Evolutionary conservation across 2,329 filamentous ascomycete species (phyloP), one percentile per base, ranked within the genome.

Genomic region (Talaromyces sp.): DNA sequence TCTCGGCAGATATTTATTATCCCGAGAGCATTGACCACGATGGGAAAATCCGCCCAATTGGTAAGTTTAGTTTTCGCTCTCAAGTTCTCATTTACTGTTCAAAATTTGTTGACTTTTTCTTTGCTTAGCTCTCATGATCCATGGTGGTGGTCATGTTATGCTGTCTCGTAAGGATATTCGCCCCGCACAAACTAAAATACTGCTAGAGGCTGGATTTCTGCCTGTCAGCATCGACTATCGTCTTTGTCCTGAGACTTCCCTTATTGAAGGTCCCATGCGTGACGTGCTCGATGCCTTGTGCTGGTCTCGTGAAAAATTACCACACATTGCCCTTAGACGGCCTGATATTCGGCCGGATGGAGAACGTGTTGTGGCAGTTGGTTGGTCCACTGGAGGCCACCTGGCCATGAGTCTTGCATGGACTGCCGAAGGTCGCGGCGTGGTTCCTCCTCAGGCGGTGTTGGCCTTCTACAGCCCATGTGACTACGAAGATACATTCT

Each of bases 351-450:
- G 37, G 27, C 3, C 52, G 1, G 67, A 73, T 52, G 68, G 70
- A 0, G 64, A 72, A 0, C 72, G 68, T 2, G 73, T 83, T 0
- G 79, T 80, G 0, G 76, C 69, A 0, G 70, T 85, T 0, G 83
- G 83, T 0, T 85, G 82, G 83, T 85, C 83, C 0, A 75, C 78
- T 0, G 83, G 83, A 0, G 84, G 82, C 0, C 72, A 75, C 3
- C 72, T 85, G 0, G 83, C 83, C 1, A 75, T 84, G 75, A 73
- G 78, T 0, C 67, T 81, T 0, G 79, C 67, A 0, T 84, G 73
- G 72, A 83, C 79, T 0, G 66, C 75, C 0, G 43, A 59, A 0
- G 22, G 64, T 11, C 27, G 57, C 0, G 77, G 74, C 0, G 31
- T 84, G 0, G 39, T 10, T 4, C 73, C 81, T 0, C 83, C 83